These are phyloP conservation scores for Lentinula boryana DNA, from an alignment of 768 basidiomycete species.

Conservation along the genomic window DNA sequence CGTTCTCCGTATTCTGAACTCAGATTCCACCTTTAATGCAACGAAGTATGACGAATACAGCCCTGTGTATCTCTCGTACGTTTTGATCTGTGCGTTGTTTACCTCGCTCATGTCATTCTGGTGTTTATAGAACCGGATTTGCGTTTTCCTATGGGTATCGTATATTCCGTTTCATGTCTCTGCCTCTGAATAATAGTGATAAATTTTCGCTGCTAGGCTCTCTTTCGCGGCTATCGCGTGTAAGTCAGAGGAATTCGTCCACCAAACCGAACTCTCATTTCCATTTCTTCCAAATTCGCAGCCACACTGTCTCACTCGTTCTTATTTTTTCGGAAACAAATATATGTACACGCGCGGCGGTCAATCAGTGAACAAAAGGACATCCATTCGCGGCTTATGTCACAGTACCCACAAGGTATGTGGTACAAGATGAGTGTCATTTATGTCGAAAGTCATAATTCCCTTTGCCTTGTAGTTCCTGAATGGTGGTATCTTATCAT, in stretches of 20 bases:
- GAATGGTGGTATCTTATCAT: slow-evolving; percentile 50
- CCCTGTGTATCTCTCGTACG: slow-evolving; percentile 41
- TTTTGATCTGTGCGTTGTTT: slow-evolving; percentile 2
- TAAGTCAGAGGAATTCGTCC: slow-evolving; percentile 10
- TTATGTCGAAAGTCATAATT: slow-evolving; percentile 1
- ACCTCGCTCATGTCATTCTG: not conserved
- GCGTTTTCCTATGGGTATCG: slow-evolving; percentile 44
- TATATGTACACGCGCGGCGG: slow-evolving; percentile 40
- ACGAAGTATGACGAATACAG: slow-evolving; percentile 42
- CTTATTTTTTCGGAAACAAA: slow-evolving; percentile 48
- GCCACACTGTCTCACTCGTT: slow-evolving; percentile 6
- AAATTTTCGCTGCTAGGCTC: slow-evolving; percentile 13
- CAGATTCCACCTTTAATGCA: slow-evolving; percentile 31
- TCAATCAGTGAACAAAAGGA: slow-evolving; percentile 52
- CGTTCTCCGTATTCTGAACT: slow-evolving; percentile 34
- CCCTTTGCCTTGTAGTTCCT: slow-evolving; percentile 35
- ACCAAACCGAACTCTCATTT: slow-evolving; percentile 5
- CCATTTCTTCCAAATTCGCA: not conserved
- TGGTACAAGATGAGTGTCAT: not conserved
- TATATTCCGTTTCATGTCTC: slow-evolving; percentile 8
- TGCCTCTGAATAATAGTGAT: not conserved
- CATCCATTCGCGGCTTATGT: slow-evolving; percentile 56
- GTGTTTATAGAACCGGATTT: slow-evolving; percentile 40
- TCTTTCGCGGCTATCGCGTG: slow-evolving; percentile 62
- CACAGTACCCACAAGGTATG: slow-evolving; percentile 36